phyloP scores from a whole-genome alignment of 495 filamentous ascomycete species.

The Daldinia bambusicola region DNA sequence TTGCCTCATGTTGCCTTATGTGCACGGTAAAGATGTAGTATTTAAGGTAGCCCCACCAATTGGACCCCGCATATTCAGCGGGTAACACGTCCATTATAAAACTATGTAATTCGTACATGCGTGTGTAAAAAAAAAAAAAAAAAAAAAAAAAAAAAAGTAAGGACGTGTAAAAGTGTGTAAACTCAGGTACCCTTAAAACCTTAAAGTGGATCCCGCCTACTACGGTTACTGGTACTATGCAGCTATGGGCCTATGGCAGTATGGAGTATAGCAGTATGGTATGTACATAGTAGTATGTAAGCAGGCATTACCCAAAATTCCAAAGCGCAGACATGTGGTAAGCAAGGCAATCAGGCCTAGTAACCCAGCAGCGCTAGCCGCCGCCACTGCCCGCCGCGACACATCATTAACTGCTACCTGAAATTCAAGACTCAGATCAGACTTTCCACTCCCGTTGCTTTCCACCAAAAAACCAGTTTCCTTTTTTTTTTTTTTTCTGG shows the following conservation, averaged over 20 bases:
- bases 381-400: conserved; percentile 34
- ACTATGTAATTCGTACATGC: no score
- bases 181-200: neutral
- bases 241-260: no score
- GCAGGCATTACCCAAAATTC: conserved; percentile 10
- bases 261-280: neutral
- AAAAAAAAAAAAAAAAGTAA: no score
- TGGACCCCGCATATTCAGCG: conserved; percentile 35
- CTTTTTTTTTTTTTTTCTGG: conserved; percentile 15
- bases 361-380: conserved; percentile 30
- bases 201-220: neutral
- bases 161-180: neutral
- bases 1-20: neutral
- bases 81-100: neutral
- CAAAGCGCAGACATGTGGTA: neutral
- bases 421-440: conserved; percentile 38
- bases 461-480: conserved; percentile 30
- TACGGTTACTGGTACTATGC: no score
- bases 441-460: conserved; percentile 35
- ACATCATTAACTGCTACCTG: conserved; percentile 46
- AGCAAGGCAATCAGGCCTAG: conserved; percentile 1
- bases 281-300: neutral
- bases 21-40: neutral
- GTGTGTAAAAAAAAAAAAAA: no score
- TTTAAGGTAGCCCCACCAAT: conserved; percentile 27